Evolutionary conservation across 2,329 filamentous ascomycete genomes (phyloP).

Genomic region (Epichloe sylvatica): DNA sequence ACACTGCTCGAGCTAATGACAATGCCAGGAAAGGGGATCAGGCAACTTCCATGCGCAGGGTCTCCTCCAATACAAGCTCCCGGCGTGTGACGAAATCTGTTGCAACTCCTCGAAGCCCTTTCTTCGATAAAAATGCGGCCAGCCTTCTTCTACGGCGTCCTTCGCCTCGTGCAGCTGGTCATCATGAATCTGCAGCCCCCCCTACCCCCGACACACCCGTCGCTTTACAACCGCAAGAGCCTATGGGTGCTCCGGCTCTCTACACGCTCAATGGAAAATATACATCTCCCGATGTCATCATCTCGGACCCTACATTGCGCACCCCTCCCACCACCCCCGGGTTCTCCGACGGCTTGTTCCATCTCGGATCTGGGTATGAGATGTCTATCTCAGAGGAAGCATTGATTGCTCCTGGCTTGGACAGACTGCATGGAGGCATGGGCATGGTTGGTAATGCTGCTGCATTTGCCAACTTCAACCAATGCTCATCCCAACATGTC

Average conservation of each 20-base stretch:
- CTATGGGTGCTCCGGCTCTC: slow-evolving; percentile 25
- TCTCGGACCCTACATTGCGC: slow-evolving; percentile 32
- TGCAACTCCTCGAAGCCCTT: slow-evolving; percentile 22
- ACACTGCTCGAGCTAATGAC: slow-evolving; percentile 36
- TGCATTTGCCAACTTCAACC: slow-evolving; percentile 30
- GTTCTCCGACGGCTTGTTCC: slow-evolving; percentile 27
- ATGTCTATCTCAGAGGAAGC: slow-evolving; percentile 32
- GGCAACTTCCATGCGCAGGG: slow-evolving; percentile 37
- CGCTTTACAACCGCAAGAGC: slow-evolving; percentile 22
- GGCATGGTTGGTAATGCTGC: slow-evolving; percentile 28
- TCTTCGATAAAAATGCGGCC: slow-evolving; percentile 32
- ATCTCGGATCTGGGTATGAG: slow-evolving; percentile 26
- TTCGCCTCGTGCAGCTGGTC: slow-evolving; percentile 26
- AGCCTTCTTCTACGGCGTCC: slow-evolving; percentile 28
- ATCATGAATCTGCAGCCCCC: slow-evolving; percentile 30
- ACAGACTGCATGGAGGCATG: slow-evolving; percentile 32
- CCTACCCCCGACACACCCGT: slow-evolving; percentile 37
- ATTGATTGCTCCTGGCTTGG: slow-evolving; percentile 33
- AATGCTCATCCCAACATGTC: slow-evolving; percentile 24
- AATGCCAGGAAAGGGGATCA: slow-evolving; percentile 29
- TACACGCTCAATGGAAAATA: slow-evolving; percentile 19
- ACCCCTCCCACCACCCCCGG: slow-evolving; percentile 42
- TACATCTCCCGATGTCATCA: slow-evolving; percentile 14
- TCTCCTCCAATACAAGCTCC: slow-evolving; percentile 35
- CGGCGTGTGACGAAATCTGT: slow-evolving; percentile 20